Conservation (phyloP, 805 yeast species). For the Starmera dryadoides region DNA sequence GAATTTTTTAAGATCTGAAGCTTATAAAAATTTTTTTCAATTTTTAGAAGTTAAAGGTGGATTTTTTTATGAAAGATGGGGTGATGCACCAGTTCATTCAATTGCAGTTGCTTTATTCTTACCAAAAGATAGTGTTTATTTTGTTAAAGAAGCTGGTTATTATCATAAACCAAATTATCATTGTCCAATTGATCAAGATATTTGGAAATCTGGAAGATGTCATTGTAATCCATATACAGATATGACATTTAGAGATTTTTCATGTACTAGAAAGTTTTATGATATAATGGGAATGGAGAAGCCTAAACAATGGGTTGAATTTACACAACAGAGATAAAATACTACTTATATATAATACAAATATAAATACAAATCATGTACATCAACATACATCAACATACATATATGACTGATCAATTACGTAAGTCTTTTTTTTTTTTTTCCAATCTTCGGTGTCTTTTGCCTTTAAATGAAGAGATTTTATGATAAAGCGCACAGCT, state of each 20-base stretch:
- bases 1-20: slow-evolving; percentile 66
- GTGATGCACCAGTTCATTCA: slow-evolving; percentile 85
- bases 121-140: slow-evolving; percentile 58
- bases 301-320: slow-evolving; percentile 61
- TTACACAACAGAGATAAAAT: slow-evolving; percentile 12
- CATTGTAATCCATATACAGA: slow-evolving; percentile 57
- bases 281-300: slow-evolving; percentile 42
- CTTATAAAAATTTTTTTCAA: slow-evolving; percentile 63
- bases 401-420: too few relatives aligned
- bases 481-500: too few relatives aligned
- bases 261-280: slow-evolving; percentile 57
- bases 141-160: slow-evolving; percentile 77
- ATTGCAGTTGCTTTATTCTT: slow-evolving; percentile 74
- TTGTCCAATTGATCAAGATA: slow-evolving; percentile 57
- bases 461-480: not conserved
- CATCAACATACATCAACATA: not conserved
- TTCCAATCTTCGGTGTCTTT: not conserved
- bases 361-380: not conserved
- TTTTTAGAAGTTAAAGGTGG: slow-evolving; percentile 70
- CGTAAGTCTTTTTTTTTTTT: not conserved
- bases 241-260: slow-evolving; percentile 65
- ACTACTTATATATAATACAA: too few relatives aligned
- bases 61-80: slow-evolving; percentile 88
- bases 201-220: slow-evolving; percentile 53
- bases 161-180: slow-evolving; percentile 69